A percentile compares a stretch with the other conserved stretches of the same genome.
These are phyloP conservation scores for Sugiyamaella marilandica DNA, from an alignment of 805 yeast genomes.

Conservation along the genomic window DNA sequence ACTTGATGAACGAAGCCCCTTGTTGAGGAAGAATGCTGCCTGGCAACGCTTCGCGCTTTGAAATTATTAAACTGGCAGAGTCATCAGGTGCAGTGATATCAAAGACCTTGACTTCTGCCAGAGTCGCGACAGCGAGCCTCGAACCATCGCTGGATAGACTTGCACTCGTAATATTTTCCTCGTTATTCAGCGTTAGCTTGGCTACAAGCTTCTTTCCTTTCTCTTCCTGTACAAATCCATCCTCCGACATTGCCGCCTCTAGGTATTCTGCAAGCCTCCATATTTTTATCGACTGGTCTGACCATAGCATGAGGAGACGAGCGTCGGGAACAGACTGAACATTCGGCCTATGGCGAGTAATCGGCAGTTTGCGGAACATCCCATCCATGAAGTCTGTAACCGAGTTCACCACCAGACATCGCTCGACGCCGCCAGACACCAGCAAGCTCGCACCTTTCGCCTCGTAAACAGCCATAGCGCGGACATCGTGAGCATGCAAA, in stretches of 20 bases:
- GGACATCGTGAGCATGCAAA: constrained; percentile 79
- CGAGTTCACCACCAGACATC: constrained; percentile 48
- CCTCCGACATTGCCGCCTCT: constrained; percentile 13
- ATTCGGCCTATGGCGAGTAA: constrained; percentile 54
- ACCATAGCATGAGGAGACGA: constrained; percentile 68
- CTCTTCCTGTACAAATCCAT: constrained; percentile 20
- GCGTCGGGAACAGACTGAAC: constrained; percentile 44
- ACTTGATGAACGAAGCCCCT: constrained; percentile 20
- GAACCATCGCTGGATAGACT: constrained; percentile 61
- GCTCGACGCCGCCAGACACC: constrained; percentile 45
- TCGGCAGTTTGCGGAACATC: constrained; percentile 62
- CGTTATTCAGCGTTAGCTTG: constrained; percentile 63
- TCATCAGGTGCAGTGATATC: constrained; percentile 41
- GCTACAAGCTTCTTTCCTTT: constrained; percentile 54
- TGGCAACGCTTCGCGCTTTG: constrained; percentile 4
- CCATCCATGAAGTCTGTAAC: constrained; percentile 64
- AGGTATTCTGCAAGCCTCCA: constrained; percentile 54
- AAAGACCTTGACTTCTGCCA: constrained; percentile 64
- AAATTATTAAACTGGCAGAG: neutral
- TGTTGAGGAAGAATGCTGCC: neutral
- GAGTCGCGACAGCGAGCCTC: constrained; percentile 66
- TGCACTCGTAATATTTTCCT: constrained; percentile 71
- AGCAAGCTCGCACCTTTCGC: constrained; percentile 62
- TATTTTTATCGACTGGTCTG: constrained; percentile 71
- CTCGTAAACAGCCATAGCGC: constrained; percentile 56